Base-by-base conservation (phyloP, 1,284 basidiomycete genomes). In the Sutorius eximius region DNA sequence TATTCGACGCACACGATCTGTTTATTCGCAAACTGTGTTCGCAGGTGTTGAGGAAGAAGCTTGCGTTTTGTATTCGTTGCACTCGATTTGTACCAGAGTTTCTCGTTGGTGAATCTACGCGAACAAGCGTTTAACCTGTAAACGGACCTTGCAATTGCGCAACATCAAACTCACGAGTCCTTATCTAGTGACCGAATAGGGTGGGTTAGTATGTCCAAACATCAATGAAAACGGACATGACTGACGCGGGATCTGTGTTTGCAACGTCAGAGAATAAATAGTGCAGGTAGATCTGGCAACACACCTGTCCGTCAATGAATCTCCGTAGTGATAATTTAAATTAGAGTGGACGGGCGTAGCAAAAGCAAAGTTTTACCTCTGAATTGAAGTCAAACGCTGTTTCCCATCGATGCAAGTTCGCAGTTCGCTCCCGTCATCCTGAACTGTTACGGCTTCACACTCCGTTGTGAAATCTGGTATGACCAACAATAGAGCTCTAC, bases 341-440 rank as follows among this genome's bases (percentile, higher is more conserved):
- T 63, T n/a, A 61, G 49, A 24, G 22, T 18, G 29, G 3, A 8
- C 15, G 30, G 15, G 10, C 8, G 45, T 3, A 33, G 15, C n/a
- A 3, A 33, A 30, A 16, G 3, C 3, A 37, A 20, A 60, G 60
- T 12, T 11, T 45, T 57, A 81, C 80, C 71, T 72, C 51, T 75
- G 74, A 16, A 82, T 78, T 0, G 81, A 82, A 1, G 82, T 82
- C 57, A 82, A 58, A 20, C 81, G 73, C 49, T 82, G 80, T 61
- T 82, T 82, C 11, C 80, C 81, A 53, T 82, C 81, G 22, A 82
- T 81, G 52, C 81, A 82, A 2, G 71, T 75, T 16, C 77, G 71
- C 10, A 64, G 59, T 56, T 81, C 78, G 13, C 68, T 69, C 10
- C 80, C 80, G 48, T 80, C 77, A 1, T 77, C 71, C 48, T 60